These are phyloP conservation scores for Drechslerella dactyloides DNA, from an alignment of 2,329 filamentous ascomycete species.

Conservation along the genomic window DNA sequence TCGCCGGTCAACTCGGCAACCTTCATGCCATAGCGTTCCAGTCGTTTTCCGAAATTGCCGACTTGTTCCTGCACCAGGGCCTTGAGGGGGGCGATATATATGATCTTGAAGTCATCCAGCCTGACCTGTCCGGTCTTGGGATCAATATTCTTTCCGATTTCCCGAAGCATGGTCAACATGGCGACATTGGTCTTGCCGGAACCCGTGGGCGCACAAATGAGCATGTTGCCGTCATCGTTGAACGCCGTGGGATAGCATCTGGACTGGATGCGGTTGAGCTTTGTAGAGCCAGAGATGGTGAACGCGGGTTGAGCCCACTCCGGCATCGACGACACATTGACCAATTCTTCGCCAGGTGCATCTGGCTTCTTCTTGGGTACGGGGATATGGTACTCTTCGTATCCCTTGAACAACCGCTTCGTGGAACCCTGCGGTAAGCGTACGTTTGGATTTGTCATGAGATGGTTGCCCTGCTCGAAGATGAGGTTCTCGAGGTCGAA, in stretches of 20 bases:
- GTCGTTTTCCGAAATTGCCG: conserved; percentile 90
- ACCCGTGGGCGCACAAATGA: conserved; percentile 94
- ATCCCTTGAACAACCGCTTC: conserved; percentile 94
- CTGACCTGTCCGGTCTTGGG: conserved; percentile 90
- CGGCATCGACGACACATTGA: conserved; percentile 85
- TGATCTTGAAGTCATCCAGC: conserved; percentile 95
- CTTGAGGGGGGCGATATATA: conserved; percentile 95
- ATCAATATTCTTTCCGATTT: conserved; percentile 94
- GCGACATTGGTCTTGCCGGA: conserved; percentile 99
- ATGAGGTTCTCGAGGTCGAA: conserved; percentile 96
- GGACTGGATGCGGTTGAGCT: conserved; percentile 93
- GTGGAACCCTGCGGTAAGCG: conserved; percentile 91
- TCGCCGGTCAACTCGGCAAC: conserved; percentile 97
- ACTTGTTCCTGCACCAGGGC: conserved; percentile 97
- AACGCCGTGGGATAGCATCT: conserved; percentile 92
- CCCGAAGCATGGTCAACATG: conserved; percentile 93
- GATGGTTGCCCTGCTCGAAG: conserved; percentile 96
- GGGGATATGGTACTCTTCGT: conserved; percentile 97
- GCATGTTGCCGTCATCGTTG: conserved; percentile 92
- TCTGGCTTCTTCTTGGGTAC: conserved; percentile 86
- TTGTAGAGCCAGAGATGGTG: conserved; percentile 71
- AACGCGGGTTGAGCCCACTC: conserved; percentile 91
- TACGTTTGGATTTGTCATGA: conserved; percentile 99
- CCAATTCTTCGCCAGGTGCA: conserved; percentile 73
- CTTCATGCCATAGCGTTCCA: conserved; percentile 87